Percentiles rank a stretch among this genome's conserved stretches.
phyloP scores from a whole-genome alignment of 331 rosid genomes.

The Phaseolus coccineus region DNA sequence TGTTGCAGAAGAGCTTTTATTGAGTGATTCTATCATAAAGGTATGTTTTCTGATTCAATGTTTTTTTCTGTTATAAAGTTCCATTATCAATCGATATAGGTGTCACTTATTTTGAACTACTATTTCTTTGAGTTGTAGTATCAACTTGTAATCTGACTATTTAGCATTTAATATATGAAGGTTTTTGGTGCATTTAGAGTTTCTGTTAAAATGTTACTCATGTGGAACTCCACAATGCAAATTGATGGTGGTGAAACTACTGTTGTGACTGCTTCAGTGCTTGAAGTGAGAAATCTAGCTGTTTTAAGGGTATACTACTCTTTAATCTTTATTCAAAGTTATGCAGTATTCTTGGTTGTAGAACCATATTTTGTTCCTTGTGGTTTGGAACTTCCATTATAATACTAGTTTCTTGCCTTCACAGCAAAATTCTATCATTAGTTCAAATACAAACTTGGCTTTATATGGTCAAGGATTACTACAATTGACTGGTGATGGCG shows the following conservation, averaged over 20 bases:
- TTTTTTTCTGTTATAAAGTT: conserved; percentile 21
- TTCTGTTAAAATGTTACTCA: conserved; percentile 92
- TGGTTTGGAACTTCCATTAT: conserved; percentile 41
- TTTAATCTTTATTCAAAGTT: conserved; percentile 44
- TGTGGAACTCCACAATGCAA: conserved; percentile 91
- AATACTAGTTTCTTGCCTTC: conserved; percentile 48
- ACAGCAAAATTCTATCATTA: conserved; percentile 90
- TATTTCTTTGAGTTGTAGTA: conserved; percentile 30
- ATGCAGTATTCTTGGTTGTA: conserved; percentile 29
- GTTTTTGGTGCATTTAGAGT: conserved; percentile 99
- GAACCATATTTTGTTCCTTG: conserved; percentile 40
- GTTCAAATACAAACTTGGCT: conserved; percentile 91
- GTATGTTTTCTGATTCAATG: conserved; percentile 51
- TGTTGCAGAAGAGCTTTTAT: conserved; percentile 97
- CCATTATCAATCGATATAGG: conserved; percentile 21
- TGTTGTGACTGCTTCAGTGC: conserved; percentile 82
- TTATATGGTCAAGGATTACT: conserved; percentile 97
- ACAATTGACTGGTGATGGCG: conserved; percentile 87
- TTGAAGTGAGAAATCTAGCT: conserved; percentile 97
- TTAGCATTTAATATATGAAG: conserved; percentile 58
- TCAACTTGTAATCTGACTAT: conserved; percentile 42
- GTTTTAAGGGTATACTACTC: conserved; percentile 78
- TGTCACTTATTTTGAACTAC: conserved; percentile 38
- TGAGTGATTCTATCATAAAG: conserved; percentile 95
- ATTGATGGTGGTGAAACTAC: conserved; percentile 88